Evolutionary conservation across 208 protist genomes (phyloP).

Genomic region (Lotmaria passim): DNA sequence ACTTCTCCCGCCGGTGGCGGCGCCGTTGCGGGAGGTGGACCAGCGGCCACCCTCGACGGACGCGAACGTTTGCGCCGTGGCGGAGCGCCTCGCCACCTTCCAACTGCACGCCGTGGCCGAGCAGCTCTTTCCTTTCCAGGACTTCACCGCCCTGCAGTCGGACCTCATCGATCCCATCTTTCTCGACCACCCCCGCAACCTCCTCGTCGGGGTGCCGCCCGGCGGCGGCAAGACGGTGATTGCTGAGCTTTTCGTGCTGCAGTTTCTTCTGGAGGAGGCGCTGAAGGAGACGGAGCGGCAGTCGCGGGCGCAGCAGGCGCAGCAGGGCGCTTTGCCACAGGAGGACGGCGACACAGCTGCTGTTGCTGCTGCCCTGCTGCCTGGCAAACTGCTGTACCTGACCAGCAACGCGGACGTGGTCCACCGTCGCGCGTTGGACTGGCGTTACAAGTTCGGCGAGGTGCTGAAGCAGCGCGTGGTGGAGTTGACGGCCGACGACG

Average conservation of each 20-base stretch:
- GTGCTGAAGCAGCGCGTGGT: slow-evolving; percentile 65
- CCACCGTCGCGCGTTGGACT: slow-evolving; percentile 76
- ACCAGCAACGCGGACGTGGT: slow-evolving; percentile 73
- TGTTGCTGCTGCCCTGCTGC: not conserved
- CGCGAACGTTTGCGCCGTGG: slow-evolving; percentile 75
- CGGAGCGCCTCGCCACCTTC: slow-evolving; percentile 73
- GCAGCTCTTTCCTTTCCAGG: slow-evolving; percentile 91
- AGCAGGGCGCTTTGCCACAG: not conserved
- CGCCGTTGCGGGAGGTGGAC: slow-evolving; percentile 72
- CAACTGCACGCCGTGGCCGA: slow-evolving; percentile 77
- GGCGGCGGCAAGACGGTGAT: slow-evolving; percentile 95
- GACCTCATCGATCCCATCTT: slow-evolving; percentile 93
- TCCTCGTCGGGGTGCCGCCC: slow-evolving; percentile 96
- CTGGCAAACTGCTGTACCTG: slow-evolving; percentile 80
- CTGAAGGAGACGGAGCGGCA: slow-evolving; percentile 37
- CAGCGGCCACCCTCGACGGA: slow-evolving; percentile 62
- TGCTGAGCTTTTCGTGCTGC: slow-evolving; percentile 86
- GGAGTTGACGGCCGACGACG: slow-evolving; percentile 32
- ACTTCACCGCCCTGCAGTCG: slow-evolving; percentile 96
- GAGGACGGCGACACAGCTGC: not conserved
- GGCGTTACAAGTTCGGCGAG: slow-evolving; percentile 84
- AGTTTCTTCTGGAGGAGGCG: slow-evolving; percentile 74
- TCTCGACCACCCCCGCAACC: slow-evolving; percentile 93
- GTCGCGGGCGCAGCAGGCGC: not conserved
- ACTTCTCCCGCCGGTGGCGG: slow-evolving; percentile 80